phyloP scores from a whole-genome alignment of 495 filamentous ascomycete species.

The Podospora tetraspora region DNA sequence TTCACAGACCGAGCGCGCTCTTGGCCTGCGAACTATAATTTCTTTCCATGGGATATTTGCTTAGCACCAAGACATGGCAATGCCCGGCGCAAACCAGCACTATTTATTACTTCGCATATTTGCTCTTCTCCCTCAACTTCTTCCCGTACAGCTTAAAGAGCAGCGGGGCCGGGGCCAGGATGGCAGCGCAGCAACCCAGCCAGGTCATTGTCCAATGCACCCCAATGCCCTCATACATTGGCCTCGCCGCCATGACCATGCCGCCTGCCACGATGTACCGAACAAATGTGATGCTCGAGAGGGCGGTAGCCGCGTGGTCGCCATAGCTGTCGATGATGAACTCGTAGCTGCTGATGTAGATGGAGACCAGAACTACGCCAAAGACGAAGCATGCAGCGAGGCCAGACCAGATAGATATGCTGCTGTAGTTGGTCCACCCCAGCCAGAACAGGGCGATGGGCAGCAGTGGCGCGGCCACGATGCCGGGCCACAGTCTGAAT shows the following conservation, averaged over 20 bases:
- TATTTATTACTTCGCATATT: slow-evolving; percentile 17
- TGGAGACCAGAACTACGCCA: slow-evolving; percentile 25
- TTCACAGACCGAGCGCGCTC: no score
- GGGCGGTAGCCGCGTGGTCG: slow-evolving; percentile 38
- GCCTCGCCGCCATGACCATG: slow-evolving; percentile 38
- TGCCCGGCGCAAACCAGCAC: no score
- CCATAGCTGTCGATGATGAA: slow-evolving; percentile 55
- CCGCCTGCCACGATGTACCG: slow-evolving; percentile 49
- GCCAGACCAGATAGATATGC: slow-evolving; percentile 40
- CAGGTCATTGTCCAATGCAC: slow-evolving; percentile 36
- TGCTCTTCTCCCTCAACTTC: slow-evolving; percentile 24
- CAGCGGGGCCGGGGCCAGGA: slow-evolving; percentile 23
- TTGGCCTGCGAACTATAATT: no score
- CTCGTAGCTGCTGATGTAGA: slow-evolving; percentile 50
- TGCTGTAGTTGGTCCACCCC: slow-evolving; percentile 49
- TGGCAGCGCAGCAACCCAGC: slow-evolving; percentile 24
- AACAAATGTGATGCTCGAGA: slow-evolving; percentile 47
- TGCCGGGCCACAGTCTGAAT: slow-evolving; percentile 53
- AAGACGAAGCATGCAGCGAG: slow-evolving; percentile 30
- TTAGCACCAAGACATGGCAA: no score
- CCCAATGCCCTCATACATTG: slow-evolving; percentile 33
- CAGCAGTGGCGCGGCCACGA: slow-evolving; percentile 52
- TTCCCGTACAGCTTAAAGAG: slow-evolving; percentile 26
- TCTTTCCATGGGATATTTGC: no score
- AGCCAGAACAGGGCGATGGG: slow-evolving; percentile 60